Percentiles rank a stretch among this genome's conserved stretches.
phyloP scores from a whole-genome alignment of 2,329 filamentous ascomycete species.

The Ophiostoma sp. region DNA sequence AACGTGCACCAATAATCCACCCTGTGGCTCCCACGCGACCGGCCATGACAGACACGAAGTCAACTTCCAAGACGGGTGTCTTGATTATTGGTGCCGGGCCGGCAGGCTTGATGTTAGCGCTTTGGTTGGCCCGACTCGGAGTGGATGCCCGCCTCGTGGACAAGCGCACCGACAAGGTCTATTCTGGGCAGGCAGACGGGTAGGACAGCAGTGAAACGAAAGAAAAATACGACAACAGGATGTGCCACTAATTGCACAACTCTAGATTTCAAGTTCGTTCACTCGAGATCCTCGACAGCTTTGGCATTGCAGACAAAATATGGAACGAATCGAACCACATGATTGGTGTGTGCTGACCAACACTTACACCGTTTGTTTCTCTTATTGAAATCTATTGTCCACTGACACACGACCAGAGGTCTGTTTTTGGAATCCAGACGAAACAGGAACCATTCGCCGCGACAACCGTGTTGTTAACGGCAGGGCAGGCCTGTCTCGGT shows the following conservation, averaged over 20 bases:
- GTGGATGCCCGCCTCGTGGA: conserved; percentile 48
- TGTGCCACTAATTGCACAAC: not conserved
- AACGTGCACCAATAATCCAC: not conserved
- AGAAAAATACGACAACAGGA: not conserved
- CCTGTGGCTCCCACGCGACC: not conserved
- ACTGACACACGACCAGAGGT: conserved; percentile 44
- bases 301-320: conserved; percentile 63
- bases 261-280: conserved; percentile 57
- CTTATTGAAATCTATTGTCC: not conserved
- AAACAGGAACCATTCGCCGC: conserved; percentile 56
- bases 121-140: conserved; percentile 46
- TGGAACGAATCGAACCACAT: conserved; percentile 69
- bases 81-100: conserved; percentile 35
- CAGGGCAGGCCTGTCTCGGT: conserved; percentile 60
- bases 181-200: conserved; percentile 48
- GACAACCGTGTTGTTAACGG: conserved; percentile 64
- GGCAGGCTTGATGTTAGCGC: conserved; percentile 44
- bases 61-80: conserved; percentile 29
- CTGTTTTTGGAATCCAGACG: conserved; percentile 61
- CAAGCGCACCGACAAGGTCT: conserved; percentile 43
- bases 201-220: not conserved
- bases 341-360: conserved; percentile 43
- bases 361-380: not conserved
- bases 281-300: conserved; percentile 72
- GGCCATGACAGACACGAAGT: not conserved